Conservation (phyloP, 805 yeast species). For the Blastobotrys terrestris region DNA sequence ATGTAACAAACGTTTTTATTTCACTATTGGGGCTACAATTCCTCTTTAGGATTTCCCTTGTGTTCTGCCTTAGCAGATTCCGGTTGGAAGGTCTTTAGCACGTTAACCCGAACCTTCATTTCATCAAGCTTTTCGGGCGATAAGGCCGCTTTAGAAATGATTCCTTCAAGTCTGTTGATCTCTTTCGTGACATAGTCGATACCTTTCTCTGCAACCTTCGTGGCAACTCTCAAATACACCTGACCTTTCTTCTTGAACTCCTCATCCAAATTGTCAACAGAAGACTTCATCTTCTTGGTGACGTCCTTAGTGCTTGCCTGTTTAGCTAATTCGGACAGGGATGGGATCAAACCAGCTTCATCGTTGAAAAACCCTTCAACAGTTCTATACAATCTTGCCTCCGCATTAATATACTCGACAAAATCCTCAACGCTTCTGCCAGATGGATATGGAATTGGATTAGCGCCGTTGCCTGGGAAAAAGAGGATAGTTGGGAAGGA, state of each 20-base stretch:
- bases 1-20: no score
- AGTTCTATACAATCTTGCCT: conserved; percentile 37
- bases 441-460: conserved; percentile 47
- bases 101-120: conserved; percentile 46
- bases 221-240: conserved; percentile 26
- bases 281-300: conserved; percentile 3
- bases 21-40: conserved; percentile 18
- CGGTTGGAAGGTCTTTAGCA: conserved; percentile 33
- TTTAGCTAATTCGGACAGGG: conserved; percentile 29
- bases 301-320: conserved; percentile 27
- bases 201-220: conserved; percentile 24
- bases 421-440: conserved; percentile 45
- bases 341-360: conserved; percentile 37
- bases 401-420: conserved; percentile 41
- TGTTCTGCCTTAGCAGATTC: background rate
- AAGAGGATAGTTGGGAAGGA: conserved; percentile 52
- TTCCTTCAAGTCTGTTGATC: conserved; percentile 38
- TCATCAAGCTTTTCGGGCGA: conserved; percentile 43
- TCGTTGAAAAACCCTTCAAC: conserved; percentile 36
- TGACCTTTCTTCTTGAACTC: conserved; percentile 11
- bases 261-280: conserved; percentile 21
- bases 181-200: conserved; percentile 41
- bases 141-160: conserved; percentile 36
- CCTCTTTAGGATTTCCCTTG: conserved; percentile 17
- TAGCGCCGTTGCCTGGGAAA: conserved; percentile 43